Evolutionary conservation across 2,329 filamentous ascomycete species (phyloP).

Genomic region (Beauveria bassiana): DNA sequence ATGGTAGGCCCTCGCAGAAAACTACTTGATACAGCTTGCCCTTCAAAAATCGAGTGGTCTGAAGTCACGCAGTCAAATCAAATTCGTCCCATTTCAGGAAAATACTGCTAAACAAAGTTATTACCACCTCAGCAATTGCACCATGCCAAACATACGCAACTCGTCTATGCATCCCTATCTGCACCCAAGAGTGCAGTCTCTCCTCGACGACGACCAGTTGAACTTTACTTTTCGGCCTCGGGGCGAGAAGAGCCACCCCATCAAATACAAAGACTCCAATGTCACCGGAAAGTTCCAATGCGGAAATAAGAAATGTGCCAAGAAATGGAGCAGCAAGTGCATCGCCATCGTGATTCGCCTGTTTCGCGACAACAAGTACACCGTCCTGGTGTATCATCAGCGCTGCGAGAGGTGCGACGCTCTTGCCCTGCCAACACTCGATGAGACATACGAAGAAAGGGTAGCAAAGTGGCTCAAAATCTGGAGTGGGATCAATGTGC

Average conservation of each 20-base stretch:
- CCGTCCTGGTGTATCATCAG: constrained; percentile 30
- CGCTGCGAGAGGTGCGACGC: constrained; percentile 24
- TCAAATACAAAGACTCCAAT: constrained; percentile 19
- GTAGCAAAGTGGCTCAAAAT: constrained; percentile 27
- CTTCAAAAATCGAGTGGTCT: not conserved
- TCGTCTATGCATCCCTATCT: constrained; percentile 18
- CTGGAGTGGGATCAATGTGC: constrained; percentile 17
- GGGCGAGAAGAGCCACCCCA: constrained; percentile 12
- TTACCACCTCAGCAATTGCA: no score
- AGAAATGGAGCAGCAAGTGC: constrained; percentile 25
- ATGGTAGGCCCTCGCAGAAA: not conserved
- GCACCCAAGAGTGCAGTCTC: constrained; percentile 12
- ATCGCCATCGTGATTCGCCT: constrained; percentile 27
- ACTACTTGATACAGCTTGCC: not conserved
- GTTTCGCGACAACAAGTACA: constrained; percentile 24
- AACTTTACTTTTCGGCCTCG: constrained; percentile 18
- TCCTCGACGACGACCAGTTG: constrained; percentile 14
- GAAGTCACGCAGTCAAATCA: not conserved
- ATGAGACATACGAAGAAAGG: constrained; percentile 25
- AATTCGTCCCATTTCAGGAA: not conserved
- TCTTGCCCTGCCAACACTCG: constrained; percentile 20
- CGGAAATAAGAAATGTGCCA: constrained; percentile 18
- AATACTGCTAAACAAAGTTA: not conserved
- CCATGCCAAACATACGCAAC: not conserved
- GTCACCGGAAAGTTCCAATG: constrained; percentile 28